Conservation (phyloP, 192 early-diverging fungal species). For the Gryganskiella cystojenkinii region DNA sequence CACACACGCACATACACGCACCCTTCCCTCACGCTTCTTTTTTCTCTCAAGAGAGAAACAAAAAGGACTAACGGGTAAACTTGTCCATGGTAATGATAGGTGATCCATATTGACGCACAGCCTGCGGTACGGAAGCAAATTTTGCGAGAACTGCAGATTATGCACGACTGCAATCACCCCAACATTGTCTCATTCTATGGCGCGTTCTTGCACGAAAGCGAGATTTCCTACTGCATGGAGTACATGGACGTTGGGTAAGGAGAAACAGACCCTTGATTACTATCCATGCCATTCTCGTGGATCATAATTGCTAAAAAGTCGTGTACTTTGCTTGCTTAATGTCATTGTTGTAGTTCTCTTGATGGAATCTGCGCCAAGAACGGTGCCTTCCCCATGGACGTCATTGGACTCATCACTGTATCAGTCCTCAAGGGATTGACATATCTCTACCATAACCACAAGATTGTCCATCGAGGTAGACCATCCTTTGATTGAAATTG, state of each 20-base stretch:
- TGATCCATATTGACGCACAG: slow-evolving; percentile 68
- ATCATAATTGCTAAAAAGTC: neutral
- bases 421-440: slow-evolving; percentile 82
- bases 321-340: no score
- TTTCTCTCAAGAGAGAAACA: neutral
- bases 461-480: slow-evolving; percentile 94
- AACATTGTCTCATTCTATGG: slow-evolving; percentile 99
- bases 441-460: slow-evolving; percentile 89
- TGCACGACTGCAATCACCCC: slow-evolving; percentile 94
- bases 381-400: slow-evolving; percentile 90
- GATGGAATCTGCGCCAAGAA: slow-evolving; percentile 93
- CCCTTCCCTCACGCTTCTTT: neutral
- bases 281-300: no score
- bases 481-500: neutral
- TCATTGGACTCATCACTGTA: slow-evolving; percentile 85
- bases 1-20: neutral
- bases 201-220: slow-evolving; percentile 87
- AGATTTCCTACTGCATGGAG: slow-evolving; percentile 97
- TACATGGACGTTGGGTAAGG: slow-evolving; percentile 91
- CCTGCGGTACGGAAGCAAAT: slow-evolving; percentile 87
- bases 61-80: neutral
- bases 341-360: no score
- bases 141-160: slow-evolving; percentile 93
- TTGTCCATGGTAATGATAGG: slow-evolving; percentile 12
- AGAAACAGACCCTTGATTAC: neutral